Base-by-base conservation (phyloP, 2,329 filamentous ascomycete species). In the Microsporum ferrugineum region DNA sequence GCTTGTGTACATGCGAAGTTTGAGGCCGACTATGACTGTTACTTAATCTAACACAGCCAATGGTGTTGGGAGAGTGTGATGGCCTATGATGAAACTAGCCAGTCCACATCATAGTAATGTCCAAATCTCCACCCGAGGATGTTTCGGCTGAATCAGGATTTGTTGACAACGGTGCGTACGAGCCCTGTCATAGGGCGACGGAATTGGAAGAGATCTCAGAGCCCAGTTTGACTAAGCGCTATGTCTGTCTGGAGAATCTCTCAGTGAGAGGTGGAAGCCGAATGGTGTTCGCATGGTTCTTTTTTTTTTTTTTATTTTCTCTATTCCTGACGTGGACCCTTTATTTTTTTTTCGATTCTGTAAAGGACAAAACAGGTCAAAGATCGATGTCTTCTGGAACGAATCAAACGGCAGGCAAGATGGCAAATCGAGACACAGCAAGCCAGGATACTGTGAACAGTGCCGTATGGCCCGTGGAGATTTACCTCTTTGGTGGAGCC, bases 401-500 rank as follows among this genome's bases (percentile, higher is more conserved):
- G 49, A 53, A 53, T 53, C 49, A 53, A 49, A 53, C 49, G 49
- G 49, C 49, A n/a, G 49, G 27, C 27, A 31, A 53, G 49, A 31
- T 53, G 49, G 49, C 49, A 33, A 53, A 53, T 53, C 17, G 27
- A 34, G 49, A 53, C 27, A 53, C 33, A 57, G 12, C 6, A 39
- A 57, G 17, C 31, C 14, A 57, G 33, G 55, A 29, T 56, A 56
- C 6, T 34, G 55, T 57, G 55, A 33, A 57, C 55, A 57, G 53
- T 56, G 34, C 53, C 53, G 53, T 56, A 29, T 56, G 53, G 53
- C 29, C 31, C 29, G 53, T 56, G 53, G 55, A 57, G 55, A 57
- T 38, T 57, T 39, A 57, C 55, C 38, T 41, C 34, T 57, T 4
- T 14, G 14, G 38, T 57, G 55, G 38, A 56, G 53, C 53, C 17